These are phyloP conservation scores for Xylaria sp. DNA, from an alignment of 2,329 filamentous ascomycete species.

Conservation along the genomic window DNA sequence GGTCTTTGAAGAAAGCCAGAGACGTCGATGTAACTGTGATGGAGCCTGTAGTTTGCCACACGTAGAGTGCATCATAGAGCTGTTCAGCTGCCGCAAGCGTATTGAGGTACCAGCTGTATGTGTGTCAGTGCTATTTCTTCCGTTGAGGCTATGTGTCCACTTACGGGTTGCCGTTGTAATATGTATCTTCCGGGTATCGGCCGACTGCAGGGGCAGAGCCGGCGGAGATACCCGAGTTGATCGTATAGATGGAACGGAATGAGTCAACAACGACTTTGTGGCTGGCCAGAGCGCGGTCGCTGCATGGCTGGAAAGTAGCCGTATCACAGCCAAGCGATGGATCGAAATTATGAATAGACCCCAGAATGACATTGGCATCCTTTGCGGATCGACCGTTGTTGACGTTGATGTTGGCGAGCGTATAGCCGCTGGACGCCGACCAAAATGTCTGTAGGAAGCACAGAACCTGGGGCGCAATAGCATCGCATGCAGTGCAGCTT, in stretches of 20 bases:
- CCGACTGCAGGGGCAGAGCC: constrained; percentile 68
- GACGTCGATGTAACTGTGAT: constrained; percentile 70
- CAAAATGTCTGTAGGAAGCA: constrained; percentile 80
- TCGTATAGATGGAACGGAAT: constrained; percentile 71
- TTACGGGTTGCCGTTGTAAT: constrained; percentile 75
- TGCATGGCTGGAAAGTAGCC: constrained; percentile 80
- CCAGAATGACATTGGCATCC: constrained; percentile 73
- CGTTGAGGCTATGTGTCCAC: not conserved
- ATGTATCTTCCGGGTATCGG: constrained; percentile 74
- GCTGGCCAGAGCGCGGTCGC: constrained; percentile 70
- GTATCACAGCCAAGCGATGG: constrained; percentile 68
- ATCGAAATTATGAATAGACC: constrained; percentile 73
- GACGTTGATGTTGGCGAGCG: constrained; percentile 71
- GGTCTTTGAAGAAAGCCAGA: constrained; percentile 72
- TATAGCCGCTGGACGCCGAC: constrained; percentile 63
- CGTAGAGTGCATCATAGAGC: constrained; percentile 76
- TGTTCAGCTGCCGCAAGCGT: constrained; percentile 81
- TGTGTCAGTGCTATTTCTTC: constrained; percentile 18
- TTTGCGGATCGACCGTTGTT: constrained; percentile 69
- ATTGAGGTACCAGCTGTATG: constrained; percentile 70
- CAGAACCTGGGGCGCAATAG: constrained; percentile 71
- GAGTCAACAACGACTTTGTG: constrained; percentile 78
- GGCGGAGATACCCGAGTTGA: constrained; percentile 69
- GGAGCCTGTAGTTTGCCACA: constrained; percentile 68
- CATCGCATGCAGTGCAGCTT: constrained; percentile 64